phyloP scores from a whole-genome alignment of 768 basidiomycete species.

The Sarcodon sp. region DNA sequence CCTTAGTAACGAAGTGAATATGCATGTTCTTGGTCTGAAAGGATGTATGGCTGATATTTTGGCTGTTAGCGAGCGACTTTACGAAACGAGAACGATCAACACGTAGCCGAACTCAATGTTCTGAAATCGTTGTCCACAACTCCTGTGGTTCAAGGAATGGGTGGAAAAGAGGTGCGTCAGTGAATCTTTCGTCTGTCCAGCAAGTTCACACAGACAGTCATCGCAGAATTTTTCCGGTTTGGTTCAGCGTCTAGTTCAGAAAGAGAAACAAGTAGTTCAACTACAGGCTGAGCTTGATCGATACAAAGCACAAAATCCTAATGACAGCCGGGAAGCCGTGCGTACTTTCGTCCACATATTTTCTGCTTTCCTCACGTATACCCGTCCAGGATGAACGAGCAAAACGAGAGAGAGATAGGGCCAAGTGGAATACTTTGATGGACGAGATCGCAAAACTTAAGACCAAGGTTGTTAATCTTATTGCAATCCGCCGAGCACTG shows the following conservation, averaged over 20 bases:
- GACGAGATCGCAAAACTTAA: slow-evolving; percentile 68
- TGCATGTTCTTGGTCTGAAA: background rate
- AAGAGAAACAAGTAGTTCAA: slow-evolving; percentile 74
- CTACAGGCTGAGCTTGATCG: slow-evolving; percentile 62
- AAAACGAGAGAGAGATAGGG: slow-evolving; percentile 62
- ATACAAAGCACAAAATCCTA: slow-evolving; percentile 42
- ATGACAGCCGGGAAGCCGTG: slow-evolving; percentile 48
- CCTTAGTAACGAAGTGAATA: slow-evolving; percentile 50
- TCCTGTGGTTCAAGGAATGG: slow-evolving; percentile 26
- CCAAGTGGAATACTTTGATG: slow-evolving; percentile 57
- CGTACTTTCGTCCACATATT: slow-evolving; percentile 10
- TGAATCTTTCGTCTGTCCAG: background rate
- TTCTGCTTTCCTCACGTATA: background rate
- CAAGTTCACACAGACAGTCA: slow-evolving; percentile 5
- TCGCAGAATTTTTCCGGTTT: slow-evolving; percentile 55
- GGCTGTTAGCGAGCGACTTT: slow-evolving; percentile 32
- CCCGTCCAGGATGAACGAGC: slow-evolving; percentile 52
- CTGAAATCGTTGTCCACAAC: slow-evolving; percentile 38
- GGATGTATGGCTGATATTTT: background rate
- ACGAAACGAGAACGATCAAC: slow-evolving; percentile 41
- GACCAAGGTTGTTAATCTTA: slow-evolving; percentile 35
- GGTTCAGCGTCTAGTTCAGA: slow-evolving; percentile 68
- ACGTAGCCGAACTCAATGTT: slow-evolving; percentile 56
- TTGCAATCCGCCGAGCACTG: background rate
- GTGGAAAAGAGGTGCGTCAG: slow-evolving; percentile 39